These are phyloP conservation scores for Pulveroboletus ravenelii DNA, from an alignment of 768 basidiomycete genomes.

Conservation along the genomic window DNA sequence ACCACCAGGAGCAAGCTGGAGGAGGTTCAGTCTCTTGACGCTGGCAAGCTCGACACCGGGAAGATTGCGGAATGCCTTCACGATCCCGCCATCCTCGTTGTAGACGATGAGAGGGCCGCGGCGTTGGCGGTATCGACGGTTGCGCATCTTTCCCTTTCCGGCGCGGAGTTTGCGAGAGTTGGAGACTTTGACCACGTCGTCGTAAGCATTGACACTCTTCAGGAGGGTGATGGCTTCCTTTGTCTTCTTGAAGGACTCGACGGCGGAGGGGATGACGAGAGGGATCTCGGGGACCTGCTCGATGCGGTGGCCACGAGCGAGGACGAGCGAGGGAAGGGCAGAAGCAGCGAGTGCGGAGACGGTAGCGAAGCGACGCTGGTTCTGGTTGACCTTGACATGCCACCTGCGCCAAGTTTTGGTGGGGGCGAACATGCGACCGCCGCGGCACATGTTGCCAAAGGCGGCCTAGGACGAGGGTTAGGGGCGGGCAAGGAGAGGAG, in stretches of 20 bases:
- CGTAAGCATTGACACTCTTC: conserved; percentile 83
- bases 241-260: conserved; percentile 92
- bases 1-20: conserved; percentile 98
- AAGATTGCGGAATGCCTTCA: conserved; percentile 97
- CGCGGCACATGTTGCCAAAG: conserved; percentile 99
- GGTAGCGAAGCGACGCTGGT: conserved; percentile 96
- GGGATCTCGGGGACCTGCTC: conserved; percentile 97
- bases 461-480: conserved; percentile 60
- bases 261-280: conserved; percentile 73
- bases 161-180: conserved; percentile 96
- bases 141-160: conserved; percentile 96
- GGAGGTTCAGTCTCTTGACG: conserved; percentile 90
- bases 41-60: conserved; percentile 98
- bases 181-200: conserved; percentile 94
- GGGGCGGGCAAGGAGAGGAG: not conserved
- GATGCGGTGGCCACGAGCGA: conserved; percentile 98
- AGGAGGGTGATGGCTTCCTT: conserved; percentile 94
- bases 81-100: conserved; percentile 95
- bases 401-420: conserved; percentile 99
- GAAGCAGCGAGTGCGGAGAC: conserved; percentile 98
- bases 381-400: conserved; percentile 99
- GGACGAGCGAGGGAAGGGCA: conserved; percentile 92
- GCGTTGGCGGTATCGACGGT: conserved; percentile 94
- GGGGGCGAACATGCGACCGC: conserved; percentile 99
- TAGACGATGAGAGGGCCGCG: conserved; percentile 97